Percentiles rank a stretch among this genome's conserved stretches.
Conservation (phyloP, 2,329 filamentous ascomycete genomes). For the Celoporthe dispersa region DNA sequence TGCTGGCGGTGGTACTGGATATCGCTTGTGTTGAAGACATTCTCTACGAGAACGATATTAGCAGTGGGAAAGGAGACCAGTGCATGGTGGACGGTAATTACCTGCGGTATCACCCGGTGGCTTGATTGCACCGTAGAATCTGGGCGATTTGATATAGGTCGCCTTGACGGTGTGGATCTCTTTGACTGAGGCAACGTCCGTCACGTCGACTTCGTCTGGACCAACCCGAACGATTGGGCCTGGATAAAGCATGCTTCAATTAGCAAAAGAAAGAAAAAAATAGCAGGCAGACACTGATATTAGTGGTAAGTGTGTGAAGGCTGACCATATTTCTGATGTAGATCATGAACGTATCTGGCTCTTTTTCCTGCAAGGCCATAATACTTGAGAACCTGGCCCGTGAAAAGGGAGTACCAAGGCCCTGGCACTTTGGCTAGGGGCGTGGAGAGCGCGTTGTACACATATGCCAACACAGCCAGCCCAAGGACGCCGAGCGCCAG, state of each 20-base stretch:
- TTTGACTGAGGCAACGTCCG: constrained; percentile 33
- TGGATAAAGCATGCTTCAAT: not conserved
- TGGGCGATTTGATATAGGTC: constrained; percentile 37
- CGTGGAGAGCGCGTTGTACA: constrained; percentile 14
- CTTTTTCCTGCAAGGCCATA: constrained; percentile 26
- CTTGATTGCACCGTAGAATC: constrained; percentile 31
- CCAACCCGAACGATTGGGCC: constrained; percentile 36
- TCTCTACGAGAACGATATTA: constrained; percentile 21
- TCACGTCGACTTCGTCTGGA: constrained; percentile 36
- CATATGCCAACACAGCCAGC: constrained; percentile 8
- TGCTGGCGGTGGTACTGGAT: constrained; percentile 44
- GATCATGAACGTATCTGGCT: constrained; percentile 33
- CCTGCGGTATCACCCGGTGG: not conserved
- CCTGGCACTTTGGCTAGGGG: constrained; percentile 31
- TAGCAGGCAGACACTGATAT: not conserved
- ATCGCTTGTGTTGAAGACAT: constrained; percentile 47
- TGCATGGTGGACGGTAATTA: not conserved
- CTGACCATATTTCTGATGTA: constrained; percentile 35
- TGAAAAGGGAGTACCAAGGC: constrained; percentile 37
- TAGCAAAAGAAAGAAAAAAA: too few species aligned
- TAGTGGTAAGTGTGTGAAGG: not conserved
- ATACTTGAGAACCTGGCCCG: constrained; percentile 29
- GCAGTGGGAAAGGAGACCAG: not conserved
- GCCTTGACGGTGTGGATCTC: constrained; percentile 38
- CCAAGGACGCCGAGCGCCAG: constrained; percentile 6